These are phyloP conservation scores for Penicillium hesseltinei DNA, from an alignment of 2,329 filamentous ascomycete species.

Conservation along the genomic window DNA sequence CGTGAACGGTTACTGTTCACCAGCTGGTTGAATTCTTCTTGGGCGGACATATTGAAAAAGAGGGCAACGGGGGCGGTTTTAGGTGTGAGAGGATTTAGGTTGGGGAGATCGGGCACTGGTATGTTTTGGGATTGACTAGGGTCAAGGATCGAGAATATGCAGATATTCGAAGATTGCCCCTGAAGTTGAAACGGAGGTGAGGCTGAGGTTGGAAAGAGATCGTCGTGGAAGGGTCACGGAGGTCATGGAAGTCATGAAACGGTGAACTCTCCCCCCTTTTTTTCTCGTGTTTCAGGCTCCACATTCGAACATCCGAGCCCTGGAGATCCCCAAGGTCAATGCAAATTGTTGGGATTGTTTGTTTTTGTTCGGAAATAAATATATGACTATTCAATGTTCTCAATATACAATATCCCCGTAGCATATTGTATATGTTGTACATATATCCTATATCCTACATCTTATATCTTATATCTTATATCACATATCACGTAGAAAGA, in stretches of 20 bases:
- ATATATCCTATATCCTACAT: neutral
- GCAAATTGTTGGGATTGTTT: neutral
- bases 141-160: neutral
- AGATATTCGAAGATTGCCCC: slow-evolving; percentile 9
- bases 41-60: slow-evolving; percentile 43
- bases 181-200: slow-evolving; percentile 20
- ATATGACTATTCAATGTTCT: neutral
- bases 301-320: neutral
- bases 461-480: neutral
- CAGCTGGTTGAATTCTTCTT: slow-evolving; percentile 49
- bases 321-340: neutral
- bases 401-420: neutral
- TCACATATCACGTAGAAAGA: neutral
- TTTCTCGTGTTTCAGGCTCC: slow-evolving; percentile 17
- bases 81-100: slow-evolving; percentile 15
- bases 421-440: neutral
- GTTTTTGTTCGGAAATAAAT: neutral
- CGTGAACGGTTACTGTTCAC: slow-evolving; percentile 39
- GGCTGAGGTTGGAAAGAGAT: slow-evolving; percentile 28
- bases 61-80: slow-evolving; percentile 7
- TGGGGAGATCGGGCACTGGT: neutral
- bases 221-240: slow-evolving; percentile 16
- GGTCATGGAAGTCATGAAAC: slow-evolving; percentile 16
- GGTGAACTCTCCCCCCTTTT: slow-evolving; percentile 16
- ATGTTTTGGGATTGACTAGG: neutral